A percentile compares a stretch with the other conserved stretches of the same genome.
These are phyloP conservation scores for Ogataea pini DNA, from an alignment of 805 yeast genomes.

Conservation along the genomic window DNA sequence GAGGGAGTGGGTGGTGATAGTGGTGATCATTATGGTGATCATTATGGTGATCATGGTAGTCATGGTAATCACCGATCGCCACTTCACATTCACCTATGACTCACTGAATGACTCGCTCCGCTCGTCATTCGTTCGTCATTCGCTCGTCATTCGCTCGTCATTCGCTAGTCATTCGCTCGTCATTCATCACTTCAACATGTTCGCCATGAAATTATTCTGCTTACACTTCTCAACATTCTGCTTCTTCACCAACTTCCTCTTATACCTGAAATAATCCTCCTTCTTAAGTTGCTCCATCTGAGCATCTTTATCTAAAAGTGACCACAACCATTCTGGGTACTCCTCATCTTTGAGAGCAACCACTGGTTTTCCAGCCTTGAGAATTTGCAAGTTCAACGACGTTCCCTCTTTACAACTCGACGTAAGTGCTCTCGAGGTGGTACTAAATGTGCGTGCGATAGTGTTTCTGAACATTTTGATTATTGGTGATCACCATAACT, in stretches of 20 bases:
- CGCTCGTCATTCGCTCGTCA: no score
- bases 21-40: no score
- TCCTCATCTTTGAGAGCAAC: constrained; percentile 85
- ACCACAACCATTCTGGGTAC: constrained; percentile 96
- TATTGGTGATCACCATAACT: no score
- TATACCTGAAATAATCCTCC: constrained; percentile 60
- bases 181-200: constrained; percentile 37
- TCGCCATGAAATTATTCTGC: constrained; percentile 72
- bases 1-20: no score
- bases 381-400: constrained; percentile 65
- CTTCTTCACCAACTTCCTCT: constrained; percentile 69
- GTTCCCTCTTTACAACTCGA: constrained; percentile 75
- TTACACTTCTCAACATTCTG: constrained; percentile 71
- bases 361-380: constrained; percentile 82
- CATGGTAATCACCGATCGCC: no score
- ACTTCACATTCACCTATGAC: no score
- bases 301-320: constrained; percentile 66
- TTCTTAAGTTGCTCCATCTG: constrained; percentile 53
- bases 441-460: constrained; percentile 24
- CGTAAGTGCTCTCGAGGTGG: constrained; percentile 22
- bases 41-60: no score
- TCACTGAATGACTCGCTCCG: background rate
- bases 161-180: background rate
- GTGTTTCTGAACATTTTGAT: background rate
- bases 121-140: background rate